Evolutionary conservation across 2,329 filamentous ascomycete species (phyloP), one percentile per base, ranked within the genome.

Genomic region (Colletotrichum sojae): DNA sequence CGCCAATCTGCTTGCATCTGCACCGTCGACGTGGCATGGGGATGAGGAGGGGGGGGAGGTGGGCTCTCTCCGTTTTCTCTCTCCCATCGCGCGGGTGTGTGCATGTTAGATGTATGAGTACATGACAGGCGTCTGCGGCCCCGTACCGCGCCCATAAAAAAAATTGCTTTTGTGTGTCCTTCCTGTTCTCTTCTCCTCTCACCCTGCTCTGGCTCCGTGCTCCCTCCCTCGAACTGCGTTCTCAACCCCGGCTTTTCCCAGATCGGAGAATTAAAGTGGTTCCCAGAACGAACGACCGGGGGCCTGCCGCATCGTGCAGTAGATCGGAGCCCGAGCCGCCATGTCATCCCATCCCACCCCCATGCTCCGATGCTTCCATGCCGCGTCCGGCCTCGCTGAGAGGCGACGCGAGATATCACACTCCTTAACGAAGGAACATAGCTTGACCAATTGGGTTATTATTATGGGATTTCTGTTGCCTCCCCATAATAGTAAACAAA

Each of bases 271-370:
- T 69, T 69, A 59, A 45, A 69, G 66, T 69, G 62, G 66, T 49
- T 55, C 62, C 56, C 54, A 45, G 55, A 66, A 69, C 61, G 53
- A 64, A 64, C 62, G 66, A 52, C 49, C 62, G 66, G 66, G 66
- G 66, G 60, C 31, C 52, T 69, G 55, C 66, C 66, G 66, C 54
- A 69, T 69, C 66, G 66, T 69, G 66, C 66, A 69, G 66, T 45
- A 69, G 66, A 69, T 69, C 66, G 66, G 61, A 69, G 62, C 66
- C 61, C 55, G 62, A 69, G 66, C 66, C 66, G 55, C 66, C 62
- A 66, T 69, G 62, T 66, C 55, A 60, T 69, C 55, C 62, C 62
- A 60, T 69, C 22, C 22, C 55, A 13, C 40, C 46, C 39, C 54
- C 57, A 62, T 61, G 56, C 36, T 56, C 48, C 36, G 39, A 48